phyloP scores from a whole-genome alignment of 2,329 filamentous ascomycete species.

The Zymoseptoria pseudotritici region DNA sequence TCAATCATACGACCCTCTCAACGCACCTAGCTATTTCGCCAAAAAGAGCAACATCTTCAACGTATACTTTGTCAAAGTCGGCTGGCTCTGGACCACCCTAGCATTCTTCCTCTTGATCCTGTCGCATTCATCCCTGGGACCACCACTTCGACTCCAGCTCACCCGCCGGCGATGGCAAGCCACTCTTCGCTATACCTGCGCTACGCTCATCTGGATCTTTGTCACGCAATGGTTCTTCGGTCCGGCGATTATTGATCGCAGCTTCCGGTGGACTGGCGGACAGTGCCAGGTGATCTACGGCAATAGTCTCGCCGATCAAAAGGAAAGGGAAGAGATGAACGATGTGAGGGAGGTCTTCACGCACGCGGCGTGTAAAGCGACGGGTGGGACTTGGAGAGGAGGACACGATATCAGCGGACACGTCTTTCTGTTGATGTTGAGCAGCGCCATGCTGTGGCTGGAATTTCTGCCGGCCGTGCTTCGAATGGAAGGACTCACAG shows the following conservation, averaged over 20 bases:
- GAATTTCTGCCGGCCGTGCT: slow-evolving; percentile 63
- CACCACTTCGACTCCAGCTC: slow-evolving; percentile 33
- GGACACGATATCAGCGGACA: slow-evolving; percentile 95
- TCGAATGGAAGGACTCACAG: slow-evolving; percentile 40
- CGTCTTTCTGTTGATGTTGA: slow-evolving; percentile 83
- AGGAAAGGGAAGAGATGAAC: slow-evolving; percentile 34
- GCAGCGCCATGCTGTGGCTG: slow-evolving; percentile 71
- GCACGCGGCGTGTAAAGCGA: slow-evolving; percentile 70
- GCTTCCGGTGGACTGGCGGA: slow-evolving; percentile 82
- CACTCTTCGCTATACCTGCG: slow-evolving; percentile 57
- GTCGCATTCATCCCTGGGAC: slow-evolving; percentile 55
- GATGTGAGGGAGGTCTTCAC: slow-evolving; percentile 53
- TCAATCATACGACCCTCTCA: slow-evolving; percentile 54
- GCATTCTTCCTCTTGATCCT: slow-evolving; percentile 65
- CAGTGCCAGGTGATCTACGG: slow-evolving; percentile 58
- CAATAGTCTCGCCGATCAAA: slow-evolving; percentile 30
- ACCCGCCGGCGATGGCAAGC: slow-evolving; percentile 51
- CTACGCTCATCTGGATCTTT: slow-evolving; percentile 73
- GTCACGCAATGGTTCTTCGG: slow-evolving; percentile 98
- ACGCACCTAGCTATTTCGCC: slow-evolving; percentile 79
- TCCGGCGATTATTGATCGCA: slow-evolving; percentile 78
- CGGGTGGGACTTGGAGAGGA: slow-evolving; percentile 80
- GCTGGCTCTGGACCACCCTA: slow-evolving; percentile 83
- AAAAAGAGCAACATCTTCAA: slow-evolving; percentile 92
- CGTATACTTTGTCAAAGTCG: slow-evolving; percentile 84